Conservation (phyloP, 2,329 filamentous ascomycete genomes). For the Ophiostoma pallidulum region DNA sequence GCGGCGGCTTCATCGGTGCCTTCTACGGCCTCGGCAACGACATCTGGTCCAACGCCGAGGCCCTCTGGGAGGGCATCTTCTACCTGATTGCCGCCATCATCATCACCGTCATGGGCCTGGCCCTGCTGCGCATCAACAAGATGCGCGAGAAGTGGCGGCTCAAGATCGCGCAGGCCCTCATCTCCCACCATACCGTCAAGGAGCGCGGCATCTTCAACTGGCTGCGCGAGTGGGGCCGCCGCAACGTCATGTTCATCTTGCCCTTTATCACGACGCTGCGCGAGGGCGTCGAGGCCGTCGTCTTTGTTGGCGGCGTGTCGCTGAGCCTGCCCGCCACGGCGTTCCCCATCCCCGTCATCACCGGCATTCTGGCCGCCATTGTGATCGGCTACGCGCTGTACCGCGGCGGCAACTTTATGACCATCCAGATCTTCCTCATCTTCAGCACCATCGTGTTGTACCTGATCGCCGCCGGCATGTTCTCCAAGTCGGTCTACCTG, state of each 20-base stretch:
- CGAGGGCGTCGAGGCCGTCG: slow-evolving; percentile 76
- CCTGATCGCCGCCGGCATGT: slow-evolving; percentile 69
- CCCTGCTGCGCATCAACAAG: slow-evolving; percentile 71
- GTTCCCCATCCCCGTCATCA: slow-evolving; percentile 67
- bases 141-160: slow-evolving; percentile 81
- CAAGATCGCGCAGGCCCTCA: slow-evolving; percentile 65
- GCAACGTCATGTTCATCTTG: slow-evolving; percentile 77
- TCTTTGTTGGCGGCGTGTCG: slow-evolving; percentile 79
- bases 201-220: slow-evolving; percentile 22
- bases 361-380: slow-evolving; percentile 58
- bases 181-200: slow-evolving; percentile 33
- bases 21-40: slow-evolving; percentile 61
- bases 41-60: slow-evolving; percentile 57
- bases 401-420: slow-evolving; percentile 20
- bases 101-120: slow-evolving; percentile 72
- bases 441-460: slow-evolving; percentile 71
- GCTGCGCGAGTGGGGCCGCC: slow-evolving; percentile 49
- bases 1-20: slow-evolving; percentile 55
- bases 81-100: slow-evolving; percentile 65
- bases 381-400: slow-evolving; percentile 67
- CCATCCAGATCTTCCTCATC: slow-evolving; percentile 50
- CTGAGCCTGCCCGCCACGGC: slow-evolving; percentile 65
- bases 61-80: slow-evolving; percentile 76
- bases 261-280: slow-evolving; percentile 83
- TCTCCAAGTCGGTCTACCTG: slow-evolving; percentile 64